A percentile compares a stretch with the other conserved stretches of the same genome.
Evolutionary conservation across 2,329 filamentous ascomycete genomes (phyloP).

Genomic region (Ascochyta koolunga): DNA sequence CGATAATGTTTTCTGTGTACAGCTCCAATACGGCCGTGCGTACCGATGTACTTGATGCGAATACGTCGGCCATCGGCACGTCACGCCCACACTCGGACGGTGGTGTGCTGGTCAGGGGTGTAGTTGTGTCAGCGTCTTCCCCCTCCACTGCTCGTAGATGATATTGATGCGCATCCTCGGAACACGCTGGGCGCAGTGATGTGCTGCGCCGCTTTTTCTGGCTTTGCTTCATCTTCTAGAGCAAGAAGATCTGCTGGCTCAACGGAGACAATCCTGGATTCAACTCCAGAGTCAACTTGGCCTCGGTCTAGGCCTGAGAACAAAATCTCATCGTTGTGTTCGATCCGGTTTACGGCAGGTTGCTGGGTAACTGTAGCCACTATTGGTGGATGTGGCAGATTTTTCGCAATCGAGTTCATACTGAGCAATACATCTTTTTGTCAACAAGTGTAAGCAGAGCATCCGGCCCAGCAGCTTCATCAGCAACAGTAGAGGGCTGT

Average conservation of each 20-base stretch:
- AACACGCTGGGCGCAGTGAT: background rate
- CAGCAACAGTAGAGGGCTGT: background rate
- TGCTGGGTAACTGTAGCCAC: background rate
- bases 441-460: background rate
- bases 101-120: slow-evolving; percentile 20
- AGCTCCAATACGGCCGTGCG: slow-evolving; percentile 13
- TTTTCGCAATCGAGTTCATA: too few relatives aligned
- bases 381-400: background rate
- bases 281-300: background rate
- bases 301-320: background rate
- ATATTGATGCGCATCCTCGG: slow-evolving; percentile 1
- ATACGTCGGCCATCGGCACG: background rate
- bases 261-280: background rate
- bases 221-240: background rate
- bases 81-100: slow-evolving; percentile 12
- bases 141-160: slow-evolving; percentile 4
- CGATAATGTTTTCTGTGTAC: slow-evolving; percentile 25
- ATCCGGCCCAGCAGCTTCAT: background rate
- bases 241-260: background rate
- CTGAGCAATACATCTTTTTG: background rate
- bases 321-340: background rate
- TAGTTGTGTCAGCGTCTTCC: slow-evolving; percentile 5
- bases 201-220: background rate
- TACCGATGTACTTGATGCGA: background rate
- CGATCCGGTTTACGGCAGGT: background rate